Evolutionary conservation across 805 yeast genomes (phyloP), one percentile per base, ranked within the genome.

Genomic region (Sporopachydermia lactativora): DNA sequence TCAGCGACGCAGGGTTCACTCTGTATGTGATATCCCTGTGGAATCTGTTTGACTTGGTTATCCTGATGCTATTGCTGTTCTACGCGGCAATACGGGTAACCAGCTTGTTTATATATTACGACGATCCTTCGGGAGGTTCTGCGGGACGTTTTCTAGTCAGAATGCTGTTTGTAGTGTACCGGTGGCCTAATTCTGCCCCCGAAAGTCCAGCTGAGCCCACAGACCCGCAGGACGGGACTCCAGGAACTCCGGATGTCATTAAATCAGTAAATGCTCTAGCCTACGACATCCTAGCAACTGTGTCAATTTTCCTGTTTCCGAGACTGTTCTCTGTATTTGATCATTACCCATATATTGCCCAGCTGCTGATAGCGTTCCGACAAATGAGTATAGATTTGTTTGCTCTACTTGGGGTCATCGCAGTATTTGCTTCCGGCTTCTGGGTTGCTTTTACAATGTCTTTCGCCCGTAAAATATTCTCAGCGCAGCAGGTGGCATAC

Each of bases 391-490:
- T 68, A 52, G 74, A 70, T 44, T 61, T 71, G 45, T 49, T 68
- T 34, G 73, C 72, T 18, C 58, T 71, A 44, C 63, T 69, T 48
- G 57, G 67, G 35, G 60, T 72, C 34, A 68, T 73, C 38, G 50
- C 65, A n/a, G 61, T 73, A 34, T 61, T 72, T 47, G 67, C 70
- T 2, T 60, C 67, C 36, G 78, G 78, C 2, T 73, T 73, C 48
- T 73, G 72, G 61, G 65, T 73, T 17, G 68, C 73, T 31, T 68
- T 73, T 44, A 64, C 73, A 5, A 61, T 70, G 37, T 58, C 71
- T 35, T 63, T 62, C 46, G 71, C 72, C 3, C 49, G 60, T 8
- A 65, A 65, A 39, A 51, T 62, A 31, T 57, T 64, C 39, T 56
- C 61, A 1, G 57, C 68, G 15, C 52, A 57, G 34, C 61, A 65